These are phyloP conservation scores for Alternaria postmessia DNA, from an alignment of 2,329 filamentous ascomycete species.

Conservation along the genomic window DNA sequence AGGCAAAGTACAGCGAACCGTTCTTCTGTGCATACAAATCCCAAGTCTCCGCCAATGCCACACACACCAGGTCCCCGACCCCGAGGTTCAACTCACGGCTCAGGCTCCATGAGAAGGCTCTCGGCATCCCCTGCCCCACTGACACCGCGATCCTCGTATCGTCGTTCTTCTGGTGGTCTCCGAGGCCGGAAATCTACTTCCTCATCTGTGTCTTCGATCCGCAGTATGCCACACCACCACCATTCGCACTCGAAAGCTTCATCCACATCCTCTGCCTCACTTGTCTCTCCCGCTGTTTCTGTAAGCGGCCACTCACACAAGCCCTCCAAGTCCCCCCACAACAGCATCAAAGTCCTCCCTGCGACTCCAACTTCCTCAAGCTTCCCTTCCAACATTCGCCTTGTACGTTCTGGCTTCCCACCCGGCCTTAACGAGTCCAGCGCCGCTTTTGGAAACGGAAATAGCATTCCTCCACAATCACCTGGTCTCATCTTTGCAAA, in stretches of 20 bases:
- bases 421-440: slow-evolving; percentile 38
- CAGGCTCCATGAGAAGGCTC: slow-evolving; percentile 61
- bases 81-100: slow-evolving; percentile 55
- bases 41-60: slow-evolving; percentile 49
- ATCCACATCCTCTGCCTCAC: slow-evolving; percentile 82
- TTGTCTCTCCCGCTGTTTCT: slow-evolving; percentile 55
- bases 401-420: slow-evolving; percentile 68
- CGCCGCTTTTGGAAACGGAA: slow-evolving; percentile 59
- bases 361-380: slow-evolving; percentile 76
- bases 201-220: slow-evolving; percentile 90
- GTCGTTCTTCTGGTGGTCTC: slow-evolving; percentile 82
- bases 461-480: slow-evolving; percentile 57
- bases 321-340: slow-evolving; percentile 79
- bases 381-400: slow-evolving; percentile 86
- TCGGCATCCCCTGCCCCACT: slow-evolving; percentile 87
- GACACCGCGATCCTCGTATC: slow-evolving; percentile 85
- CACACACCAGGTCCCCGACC: slow-evolving; percentile 49
- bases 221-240: slow-evolving; percentile 78
- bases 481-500: slow-evolving; percentile 79
- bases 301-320: slow-evolving; percentile 67
- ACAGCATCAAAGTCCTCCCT: slow-evolving; percentile 91
- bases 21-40: slow-evolving; percentile 47
- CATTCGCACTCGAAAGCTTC: slow-evolving; percentile 93
- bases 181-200: slow-evolving; percentile 95
- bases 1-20: slow-evolving; percentile 48